These are phyloP conservation scores for Fusarium algeriense DNA, from an alignment of 2,329 filamentous ascomycete genomes.

Conservation along the genomic window DNA sequence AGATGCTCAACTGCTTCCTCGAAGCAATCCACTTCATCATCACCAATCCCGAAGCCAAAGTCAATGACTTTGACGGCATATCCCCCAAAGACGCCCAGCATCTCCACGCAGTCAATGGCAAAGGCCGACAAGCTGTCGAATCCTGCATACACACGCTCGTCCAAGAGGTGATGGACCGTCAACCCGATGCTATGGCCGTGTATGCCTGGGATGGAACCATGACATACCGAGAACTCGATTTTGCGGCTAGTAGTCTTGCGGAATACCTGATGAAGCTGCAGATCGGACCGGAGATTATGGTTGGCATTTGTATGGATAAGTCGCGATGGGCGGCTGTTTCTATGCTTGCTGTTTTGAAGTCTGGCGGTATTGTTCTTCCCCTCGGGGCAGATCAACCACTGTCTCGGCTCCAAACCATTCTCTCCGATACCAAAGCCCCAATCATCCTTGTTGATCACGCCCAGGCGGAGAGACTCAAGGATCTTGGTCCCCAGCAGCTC, in stretches of 20 bases:
- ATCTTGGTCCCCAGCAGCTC: background rate
- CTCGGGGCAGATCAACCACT: background rate
- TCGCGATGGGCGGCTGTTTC: background rate
- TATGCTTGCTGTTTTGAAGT: slow-evolving; percentile 1
- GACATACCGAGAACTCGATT: background rate
- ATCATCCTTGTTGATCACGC: background rate
- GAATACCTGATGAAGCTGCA: background rate
- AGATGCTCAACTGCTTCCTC: slow-evolving; percentile 5
- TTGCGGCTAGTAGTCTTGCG: background rate
- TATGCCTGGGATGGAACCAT: background rate
- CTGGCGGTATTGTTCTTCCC: background rate
- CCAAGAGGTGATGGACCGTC: background rate
- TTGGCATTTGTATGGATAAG: slow-evolving; percentile 15
- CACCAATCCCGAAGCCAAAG: background rate
- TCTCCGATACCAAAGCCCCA: background rate
- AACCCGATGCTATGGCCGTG: background rate
- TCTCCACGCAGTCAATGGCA: background rate
- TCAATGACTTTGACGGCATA: background rate
- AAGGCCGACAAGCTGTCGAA: background rate
- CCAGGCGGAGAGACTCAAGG: background rate
- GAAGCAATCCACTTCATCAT: slow-evolving; percentile 2
- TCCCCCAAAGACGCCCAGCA: background rate
- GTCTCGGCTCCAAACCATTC: background rate
- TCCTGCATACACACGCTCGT: background rate
- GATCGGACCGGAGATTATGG: background rate